These are phyloP conservation scores for Lentinula aciculospora DNA, from an alignment of 768 basidiomycete species.

Conservation along the genomic window DNA sequence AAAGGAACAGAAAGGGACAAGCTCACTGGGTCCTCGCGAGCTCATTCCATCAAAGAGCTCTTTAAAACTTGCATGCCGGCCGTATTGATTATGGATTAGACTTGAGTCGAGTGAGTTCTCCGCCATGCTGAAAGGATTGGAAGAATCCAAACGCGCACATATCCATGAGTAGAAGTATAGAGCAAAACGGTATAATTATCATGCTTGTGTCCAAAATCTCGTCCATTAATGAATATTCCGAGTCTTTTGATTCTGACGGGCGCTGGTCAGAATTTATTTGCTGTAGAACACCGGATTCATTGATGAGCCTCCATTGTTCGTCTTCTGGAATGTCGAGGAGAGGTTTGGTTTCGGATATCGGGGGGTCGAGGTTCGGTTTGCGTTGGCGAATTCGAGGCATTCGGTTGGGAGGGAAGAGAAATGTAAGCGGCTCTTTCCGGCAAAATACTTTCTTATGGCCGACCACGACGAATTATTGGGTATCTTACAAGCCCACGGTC, in stretches of 20 bases:
- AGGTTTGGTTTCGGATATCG: constrained; percentile 8
- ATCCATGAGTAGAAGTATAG: constrained; percentile 75
- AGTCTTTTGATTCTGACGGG: constrained; percentile 12
- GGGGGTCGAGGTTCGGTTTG: neutral
- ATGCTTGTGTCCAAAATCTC: constrained; percentile 66
- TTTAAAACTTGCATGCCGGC: constrained; percentile 44
- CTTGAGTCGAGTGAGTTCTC: constrained; percentile 32
- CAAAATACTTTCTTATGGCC: constrained; percentile 16
- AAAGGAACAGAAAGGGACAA: neutral
- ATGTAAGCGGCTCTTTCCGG: neutral
- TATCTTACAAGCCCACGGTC: constrained; percentile 41
- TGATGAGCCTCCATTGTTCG: constrained; percentile 75
- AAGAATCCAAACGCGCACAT: constrained; percentile 47
- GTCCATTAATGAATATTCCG: constrained; percentile 42
- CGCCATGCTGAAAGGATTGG: neutral
- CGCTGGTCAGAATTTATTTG: constrained; percentile 15
- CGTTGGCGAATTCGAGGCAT: constrained; percentile 2
- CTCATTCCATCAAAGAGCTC: constrained; percentile 53
- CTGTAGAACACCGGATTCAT: constrained; percentile 55
- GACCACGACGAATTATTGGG: constrained; percentile 30
- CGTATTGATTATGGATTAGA: constrained; percentile 76
- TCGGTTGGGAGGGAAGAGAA: neutral
- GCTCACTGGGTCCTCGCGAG: constrained; percentile 67
- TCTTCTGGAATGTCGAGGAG: constrained; percentile 57
- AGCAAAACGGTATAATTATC: constrained; percentile 69